Percentiles rank a stretch among this genome's conserved stretches.
Evolutionary conservation across 768 basidiomycete species (phyloP).

Genomic region (Leucosporidium scottii): DNA sequence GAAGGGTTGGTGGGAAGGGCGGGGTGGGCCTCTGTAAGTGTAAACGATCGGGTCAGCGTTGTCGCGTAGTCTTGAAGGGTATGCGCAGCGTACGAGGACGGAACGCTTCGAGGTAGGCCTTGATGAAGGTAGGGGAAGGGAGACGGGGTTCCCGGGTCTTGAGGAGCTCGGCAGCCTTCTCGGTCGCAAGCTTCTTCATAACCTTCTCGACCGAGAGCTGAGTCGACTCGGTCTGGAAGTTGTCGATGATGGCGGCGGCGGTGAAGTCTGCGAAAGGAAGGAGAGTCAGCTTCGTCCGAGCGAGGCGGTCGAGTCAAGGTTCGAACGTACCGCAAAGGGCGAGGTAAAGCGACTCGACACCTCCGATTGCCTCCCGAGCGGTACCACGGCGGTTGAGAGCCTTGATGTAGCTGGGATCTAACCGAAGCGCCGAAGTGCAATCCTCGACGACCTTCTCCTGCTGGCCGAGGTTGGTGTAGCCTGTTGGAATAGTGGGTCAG

Average conservation of each 20-base stretch:
- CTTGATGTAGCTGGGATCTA: constrained; percentile 77
- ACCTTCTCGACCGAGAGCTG: constrained; percentile 84
- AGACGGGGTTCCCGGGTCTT: constrained; percentile 69
- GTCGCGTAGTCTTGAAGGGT: constrained; percentile 76
- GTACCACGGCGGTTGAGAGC: constrained; percentile 60
- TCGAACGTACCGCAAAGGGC: constrained; percentile 30
- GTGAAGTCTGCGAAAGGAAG: constrained; percentile 64
- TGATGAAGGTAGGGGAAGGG: constrained; percentile 80
- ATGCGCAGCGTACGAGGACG: constrained; percentile 72
- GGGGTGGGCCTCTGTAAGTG: constrained; percentile 61
- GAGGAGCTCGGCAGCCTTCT: constrained; percentile 67
- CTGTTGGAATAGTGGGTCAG: constrained; percentile 43
- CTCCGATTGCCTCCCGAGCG: constrained; percentile 69
- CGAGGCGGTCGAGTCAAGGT: not conserved
- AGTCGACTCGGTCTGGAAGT: constrained; percentile 75
- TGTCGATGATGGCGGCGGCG: constrained; percentile 88
- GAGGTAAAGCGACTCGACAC: constrained; percentile 53
- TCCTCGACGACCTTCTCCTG: constrained; percentile 75
- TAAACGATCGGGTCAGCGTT: constrained; percentile 93
- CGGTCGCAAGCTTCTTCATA: constrained; percentile 67
- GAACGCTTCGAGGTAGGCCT: constrained; percentile 95
- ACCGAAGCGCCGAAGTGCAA: constrained; percentile 76
- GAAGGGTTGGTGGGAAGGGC: constrained; percentile 64
- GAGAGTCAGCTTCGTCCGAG: not conserved
- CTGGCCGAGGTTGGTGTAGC: constrained; percentile 82